Evolutionary conservation across 306 rosid species (phyloP), one percentile per base, ranked within the genome.

Genomic region (Acacia crassicarpa): DNA sequence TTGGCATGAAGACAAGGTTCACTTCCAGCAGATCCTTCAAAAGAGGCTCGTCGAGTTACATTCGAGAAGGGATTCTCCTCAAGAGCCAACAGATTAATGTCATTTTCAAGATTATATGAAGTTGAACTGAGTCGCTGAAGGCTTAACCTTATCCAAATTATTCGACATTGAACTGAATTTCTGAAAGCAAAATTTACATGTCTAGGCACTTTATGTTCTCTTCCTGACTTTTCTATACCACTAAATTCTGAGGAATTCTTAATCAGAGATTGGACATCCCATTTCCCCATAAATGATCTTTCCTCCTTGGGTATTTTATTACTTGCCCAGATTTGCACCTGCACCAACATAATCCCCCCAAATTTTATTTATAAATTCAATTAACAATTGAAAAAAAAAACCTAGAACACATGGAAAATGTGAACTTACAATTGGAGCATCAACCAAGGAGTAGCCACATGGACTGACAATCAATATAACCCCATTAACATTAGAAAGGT

Each of bases 261-360:
- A 41, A 93, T 86, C 90, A 92, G 70, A 79, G 98, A 91, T 65
- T 92, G 94, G 49, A 91, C 87, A 86, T 96, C 99, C 99, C 99
- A 96, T 86, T 96, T 96, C 87, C 99, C 99, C 89, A 88, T 81
- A 81, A 89, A 90, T 23, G 98, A 92, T 88, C 99, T 89, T 83
- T 92, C 99, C 86, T 93, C 98, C 88, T 85, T 93, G 85, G 92
- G 92, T 86, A 96, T 92, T 86, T 87, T 89, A 85, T 91, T 90
- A 88, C 99, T 92, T 49, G 94, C 99, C 98, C 97, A 93, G 77
- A 96, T 91, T 92, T 96, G 98, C 83, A 96, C 97, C 99, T 96
- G 91, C 68, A 68, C 61, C 67, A 74, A 78, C 82, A 86, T 81
- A 69, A 69, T 83, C 45, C 40, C 66, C 76, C 20, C 45, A 80